Evolutionary conservation across 306 rosid genomes (phyloP).

Genomic region (Lathyrus aphaca): DNA sequence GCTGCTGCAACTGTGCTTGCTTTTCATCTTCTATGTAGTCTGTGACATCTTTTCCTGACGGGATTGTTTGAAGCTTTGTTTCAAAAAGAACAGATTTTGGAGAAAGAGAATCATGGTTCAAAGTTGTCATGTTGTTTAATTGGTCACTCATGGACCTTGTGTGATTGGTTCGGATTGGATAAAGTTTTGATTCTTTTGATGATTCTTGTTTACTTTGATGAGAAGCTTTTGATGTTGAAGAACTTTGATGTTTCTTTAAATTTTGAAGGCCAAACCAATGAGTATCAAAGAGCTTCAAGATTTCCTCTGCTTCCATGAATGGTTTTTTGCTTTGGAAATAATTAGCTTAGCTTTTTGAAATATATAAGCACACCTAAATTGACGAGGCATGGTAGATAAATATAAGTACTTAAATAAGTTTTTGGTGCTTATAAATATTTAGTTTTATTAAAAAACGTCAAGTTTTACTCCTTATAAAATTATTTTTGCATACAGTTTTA

Average conservation of each 20-base stretch:
- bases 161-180: slow-evolving; percentile 38
- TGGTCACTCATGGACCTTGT: slow-evolving; percentile 76
- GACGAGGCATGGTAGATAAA: slow-evolving; percentile 27
- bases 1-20: slow-evolving; percentile 33
- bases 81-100: slow-evolving; percentile 53
- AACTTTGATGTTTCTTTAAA: slow-evolving; percentile 40
- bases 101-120: slow-evolving; percentile 44
- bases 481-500: too few relatives aligned
- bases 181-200: slow-evolving; percentile 42
- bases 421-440: too few relatives aligned
- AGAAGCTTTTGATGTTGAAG: slow-evolving; percentile 38
- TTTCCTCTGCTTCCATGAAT: slow-evolving; percentile 66
- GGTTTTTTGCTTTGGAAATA: slow-evolving; percentile 36
- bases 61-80: slow-evolving; percentile 54
- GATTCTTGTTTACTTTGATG: slow-evolving; percentile 28
- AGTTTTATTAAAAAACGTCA: too few relatives aligned
- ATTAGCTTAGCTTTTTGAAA: slow-evolving; percentile 25
- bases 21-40: slow-evolving; percentile 36
- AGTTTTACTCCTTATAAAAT: too few relatives aligned
- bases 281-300: slow-evolving; percentile 60
- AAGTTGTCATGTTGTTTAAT: slow-evolving; percentile 53
- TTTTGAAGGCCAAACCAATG: slow-evolving; percentile 63
- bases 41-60: slow-evolving; percentile 55
- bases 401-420: too few relatives aligned
- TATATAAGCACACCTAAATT: slow-evolving; percentile 12